These are phyloP conservation scores for Hypoxylon lienhwacheense DNA, from an alignment of 495 filamentous ascomycete genomes.

Conservation along the genomic window DNA sequence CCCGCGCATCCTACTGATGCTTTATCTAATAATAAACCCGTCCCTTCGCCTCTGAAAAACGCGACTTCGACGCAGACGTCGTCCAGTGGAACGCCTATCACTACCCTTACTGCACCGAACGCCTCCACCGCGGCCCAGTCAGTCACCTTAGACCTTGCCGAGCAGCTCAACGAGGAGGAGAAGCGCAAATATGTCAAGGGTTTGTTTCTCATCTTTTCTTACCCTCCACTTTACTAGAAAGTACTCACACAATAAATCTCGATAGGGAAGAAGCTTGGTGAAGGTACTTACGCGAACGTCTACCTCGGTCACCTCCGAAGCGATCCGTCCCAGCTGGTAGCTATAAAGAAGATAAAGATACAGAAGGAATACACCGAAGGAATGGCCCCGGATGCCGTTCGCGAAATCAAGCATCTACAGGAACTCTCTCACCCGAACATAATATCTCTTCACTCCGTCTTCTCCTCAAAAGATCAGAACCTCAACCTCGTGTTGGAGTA, in stretches of 20 bases:
- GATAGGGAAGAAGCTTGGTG: conserved; percentile 83
- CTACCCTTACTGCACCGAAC: conserved; percentile 31
- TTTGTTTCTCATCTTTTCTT: conserved; percentile 38
- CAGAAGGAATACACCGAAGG: conserved; percentile 81
- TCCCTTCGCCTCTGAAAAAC: conserved; percentile 40
- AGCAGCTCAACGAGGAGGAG: conserved; percentile 86
- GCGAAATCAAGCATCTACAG: conserved; percentile 91
- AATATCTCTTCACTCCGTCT: conserved; percentile 86
- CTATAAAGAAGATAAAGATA: conserved; percentile 98
- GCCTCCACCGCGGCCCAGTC: conserved; percentile 27
- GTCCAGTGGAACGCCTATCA: conserved; percentile 39
- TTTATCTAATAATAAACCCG: conserved; percentile 25
- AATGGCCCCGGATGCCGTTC: conserved; percentile 88
- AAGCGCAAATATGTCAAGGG: conserved; percentile 89
- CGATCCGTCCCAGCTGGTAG: conserved; percentile 71
- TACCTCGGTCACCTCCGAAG: conserved; percentile 76
- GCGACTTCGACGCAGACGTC: conserved; percentile 37
- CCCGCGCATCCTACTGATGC: conserved; percentile 32
- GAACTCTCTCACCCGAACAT: conserved; percentile 97
- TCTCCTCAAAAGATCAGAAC: conserved; percentile 87
- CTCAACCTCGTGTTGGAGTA: conserved; percentile 94
- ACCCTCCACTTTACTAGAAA: not conserved
- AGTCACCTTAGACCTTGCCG: conserved; percentile 63
- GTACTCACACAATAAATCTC: conserved; percentile 9
- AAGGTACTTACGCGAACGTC: conserved; percentile 96